Conservation (phyloP, 2,329 filamentous ascomycete species). For the Aureobasidium sp. region DNA sequence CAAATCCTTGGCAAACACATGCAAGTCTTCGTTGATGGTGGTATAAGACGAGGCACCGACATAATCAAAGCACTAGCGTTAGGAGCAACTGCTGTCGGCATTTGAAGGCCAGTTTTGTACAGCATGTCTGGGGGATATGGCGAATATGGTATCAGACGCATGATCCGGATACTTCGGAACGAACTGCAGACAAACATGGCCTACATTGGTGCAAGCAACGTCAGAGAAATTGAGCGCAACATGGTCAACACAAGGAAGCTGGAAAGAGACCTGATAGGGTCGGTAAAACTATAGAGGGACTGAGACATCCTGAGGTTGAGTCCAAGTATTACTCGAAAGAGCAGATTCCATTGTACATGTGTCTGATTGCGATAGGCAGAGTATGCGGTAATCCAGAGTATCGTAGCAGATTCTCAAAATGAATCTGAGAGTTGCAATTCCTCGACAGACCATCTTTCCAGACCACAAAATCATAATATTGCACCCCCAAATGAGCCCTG, state of each 20-base stretch:
- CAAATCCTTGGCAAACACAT: constrained; percentile 46
- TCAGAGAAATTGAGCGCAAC: constrained; percentile 24
- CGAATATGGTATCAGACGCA: constrained; percentile 38
- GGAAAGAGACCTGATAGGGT: constrained; percentile 2
- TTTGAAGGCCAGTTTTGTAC: constrained; percentile 37
- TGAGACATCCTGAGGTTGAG: too few relatives aligned
- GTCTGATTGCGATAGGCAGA: background rate
- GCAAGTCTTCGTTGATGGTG: constrained; percentile 55
- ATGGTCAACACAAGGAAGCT: constrained; percentile 11
- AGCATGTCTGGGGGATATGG: constrained; percentile 47
- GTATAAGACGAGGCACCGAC: constrained; percentile 55
- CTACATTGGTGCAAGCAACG: constrained; percentile 50
- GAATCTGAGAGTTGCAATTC: background rate
- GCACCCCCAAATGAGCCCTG: background rate
- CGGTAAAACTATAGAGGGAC: constrained; percentile 3
- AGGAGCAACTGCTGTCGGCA: constrained; percentile 49
- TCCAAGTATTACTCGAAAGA: too few relatives aligned
- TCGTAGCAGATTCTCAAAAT: background rate
- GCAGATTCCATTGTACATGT: too few relatives aligned
- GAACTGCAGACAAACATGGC: constrained; percentile 57
- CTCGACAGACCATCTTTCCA: background rate
- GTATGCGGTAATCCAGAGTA: background rate
- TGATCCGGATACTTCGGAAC: constrained; percentile 41
- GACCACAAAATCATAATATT: background rate
- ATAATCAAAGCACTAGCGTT: constrained; percentile 58